phyloP scores from a whole-genome alignment of 1,284 basidiomycete genomes.

The Sanghuangporus weigelae region DNA sequence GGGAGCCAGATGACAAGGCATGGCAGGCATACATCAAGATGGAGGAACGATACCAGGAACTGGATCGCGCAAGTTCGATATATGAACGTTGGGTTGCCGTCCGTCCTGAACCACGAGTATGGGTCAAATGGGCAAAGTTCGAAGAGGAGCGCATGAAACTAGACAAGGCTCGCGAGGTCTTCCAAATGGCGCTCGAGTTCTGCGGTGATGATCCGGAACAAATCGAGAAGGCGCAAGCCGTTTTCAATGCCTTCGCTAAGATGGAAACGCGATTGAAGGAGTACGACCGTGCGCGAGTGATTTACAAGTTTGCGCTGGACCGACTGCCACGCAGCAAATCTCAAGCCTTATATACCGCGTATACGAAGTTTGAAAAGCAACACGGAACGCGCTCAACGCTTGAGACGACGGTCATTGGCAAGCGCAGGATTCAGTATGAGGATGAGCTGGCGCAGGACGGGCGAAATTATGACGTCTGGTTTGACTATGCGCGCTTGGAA shows the following conservation, averaged over 20 bases:
- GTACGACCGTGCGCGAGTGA: slow-evolving; percentile 92
- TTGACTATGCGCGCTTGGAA: slow-evolving; percentile 92
- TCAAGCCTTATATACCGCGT: slow-evolving; percentile 78
- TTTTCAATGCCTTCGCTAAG: slow-evolving; percentile 95
- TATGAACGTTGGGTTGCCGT: slow-evolving; percentile 95
- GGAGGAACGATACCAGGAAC: slow-evolving; percentile 90
- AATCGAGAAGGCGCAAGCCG: slow-evolving; percentile 94
- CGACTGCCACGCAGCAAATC: slow-evolving; percentile 90
- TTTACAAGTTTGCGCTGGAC: slow-evolving; percentile 93
- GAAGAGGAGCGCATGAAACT: slow-evolving; percentile 87
- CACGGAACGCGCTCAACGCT: slow-evolving; percentile 87
- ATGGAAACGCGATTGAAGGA: slow-evolving; percentile 97
- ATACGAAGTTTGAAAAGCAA: slow-evolving; percentile 98
- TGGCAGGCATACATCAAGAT: slow-evolving; percentile 99
- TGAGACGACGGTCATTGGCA: slow-evolving; percentile 92
- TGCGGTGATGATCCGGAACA: slow-evolving; percentile 97
- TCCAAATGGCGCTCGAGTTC: slow-evolving; percentile 94
- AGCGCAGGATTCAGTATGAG: slow-evolving; percentile 96
- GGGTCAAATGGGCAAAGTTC: slow-evolving; percentile 97
- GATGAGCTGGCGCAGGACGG: slow-evolving; percentile 87
- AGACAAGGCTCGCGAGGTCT: slow-evolving; percentile 93
- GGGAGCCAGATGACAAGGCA: slow-evolving; percentile 99
- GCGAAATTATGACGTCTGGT: slow-evolving; percentile 97
- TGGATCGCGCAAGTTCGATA: slow-evolving; percentile 86
- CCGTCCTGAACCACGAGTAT: slow-evolving; percentile 90